A percentile compares a stretch with the other conserved stretches of the same genome.
These are phyloP conservation scores for Sungouiozyma intestinalis DNA, from an alignment of 805 yeast genomes.

Conservation along the genomic window DNA sequence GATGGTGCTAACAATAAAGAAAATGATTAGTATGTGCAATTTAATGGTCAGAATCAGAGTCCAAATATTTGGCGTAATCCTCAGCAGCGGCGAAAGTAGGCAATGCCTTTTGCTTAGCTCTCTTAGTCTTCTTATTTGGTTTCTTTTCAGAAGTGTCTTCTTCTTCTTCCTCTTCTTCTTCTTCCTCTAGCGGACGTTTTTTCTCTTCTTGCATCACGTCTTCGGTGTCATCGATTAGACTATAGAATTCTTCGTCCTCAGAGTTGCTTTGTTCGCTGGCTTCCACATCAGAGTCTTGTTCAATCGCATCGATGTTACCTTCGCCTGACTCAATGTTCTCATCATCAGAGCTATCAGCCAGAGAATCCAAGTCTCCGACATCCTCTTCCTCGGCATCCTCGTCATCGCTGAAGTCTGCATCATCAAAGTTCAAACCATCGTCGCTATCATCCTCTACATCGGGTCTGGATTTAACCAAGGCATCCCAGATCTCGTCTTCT, in stretches of 20 bases:
- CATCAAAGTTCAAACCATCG: constrained; percentile 36
- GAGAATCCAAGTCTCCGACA: constrained; percentile 18
- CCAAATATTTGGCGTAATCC: constrained; percentile 66
- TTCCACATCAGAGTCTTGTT: constrained; percentile 19
- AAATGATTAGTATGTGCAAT: neutral
- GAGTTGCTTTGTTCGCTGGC: constrained; percentile 19
- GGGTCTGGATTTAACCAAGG: constrained; percentile 64
- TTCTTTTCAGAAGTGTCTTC: constrained; percentile 14
- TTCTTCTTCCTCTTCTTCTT: constrained; percentile 4
- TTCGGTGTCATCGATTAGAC: constrained; percentile 21
- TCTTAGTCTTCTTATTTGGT: constrained; percentile 24
- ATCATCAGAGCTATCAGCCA: constrained; percentile 23
- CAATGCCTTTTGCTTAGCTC: constrained; percentile 41
- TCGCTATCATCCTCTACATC: constrained; percentile 48
- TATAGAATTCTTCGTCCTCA: constrained; percentile 29
- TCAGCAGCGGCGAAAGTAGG: constrained; percentile 87
- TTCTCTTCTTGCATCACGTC: constrained; percentile 19
- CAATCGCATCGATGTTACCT: too few species aligned
- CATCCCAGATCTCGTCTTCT: constrained; percentile 75
- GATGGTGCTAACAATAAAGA: neutral
- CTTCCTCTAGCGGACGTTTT: constrained; percentile 18
- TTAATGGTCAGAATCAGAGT: constrained; percentile 48
- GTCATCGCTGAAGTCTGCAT: constrained; percentile 27
- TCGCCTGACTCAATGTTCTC: constrained; percentile 28
- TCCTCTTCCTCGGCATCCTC: constrained; percentile 24